Evolutionary conservation across 805 yeast species (phyloP).

Genomic region (Huiozyma naganishii): DNA sequence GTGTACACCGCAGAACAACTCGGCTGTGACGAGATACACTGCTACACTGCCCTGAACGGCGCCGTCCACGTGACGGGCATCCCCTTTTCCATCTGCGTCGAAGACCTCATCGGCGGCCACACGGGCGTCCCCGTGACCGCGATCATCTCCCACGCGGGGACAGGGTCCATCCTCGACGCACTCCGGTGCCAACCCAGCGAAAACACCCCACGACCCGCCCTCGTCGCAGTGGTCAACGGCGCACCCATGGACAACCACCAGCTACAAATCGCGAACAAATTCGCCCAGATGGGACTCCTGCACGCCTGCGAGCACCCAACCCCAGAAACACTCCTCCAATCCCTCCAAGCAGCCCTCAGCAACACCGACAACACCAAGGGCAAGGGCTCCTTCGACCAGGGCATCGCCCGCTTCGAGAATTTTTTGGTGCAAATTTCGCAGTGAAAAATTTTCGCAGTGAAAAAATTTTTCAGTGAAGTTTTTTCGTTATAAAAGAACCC

Average conservation of each 20-base stretch:
- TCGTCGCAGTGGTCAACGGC: constrained; percentile 64
- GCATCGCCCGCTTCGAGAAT: too few species aligned
- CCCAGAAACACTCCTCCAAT: too few species aligned
- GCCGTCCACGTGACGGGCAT: constrained; percentile 7
- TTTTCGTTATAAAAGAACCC: background rate
- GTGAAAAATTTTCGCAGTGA: background rate
- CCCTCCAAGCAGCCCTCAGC: too few species aligned
- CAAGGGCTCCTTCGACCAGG: too few species aligned
- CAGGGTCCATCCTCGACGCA: constrained; percentile 84
- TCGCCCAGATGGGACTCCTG: constrained; percentile 28
- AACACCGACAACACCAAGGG: too few species aligned
- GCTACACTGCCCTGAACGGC: background rate
- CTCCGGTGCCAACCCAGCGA: constrained; percentile 29
- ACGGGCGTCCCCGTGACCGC: constrained; percentile 40
- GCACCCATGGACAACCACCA: constrained; percentile 84
- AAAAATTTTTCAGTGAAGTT: too few species aligned
- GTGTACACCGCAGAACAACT: background rate
- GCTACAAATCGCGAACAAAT: constrained; percentile 55
- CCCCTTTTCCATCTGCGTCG: constrained; percentile 7
- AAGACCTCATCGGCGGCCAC: constrained; percentile 4
- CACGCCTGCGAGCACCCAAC: constrained; percentile 14
- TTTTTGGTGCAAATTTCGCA: background rate
- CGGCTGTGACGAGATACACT: background rate
- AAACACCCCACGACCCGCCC: constrained; percentile 30
- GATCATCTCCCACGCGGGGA: constrained; percentile 72